Percentiles rank a stretch among this genome's conserved stretches.
Evolutionary conservation across 768 basidiomycete species (phyloP).

Genomic region (Imleria badia): DNA sequence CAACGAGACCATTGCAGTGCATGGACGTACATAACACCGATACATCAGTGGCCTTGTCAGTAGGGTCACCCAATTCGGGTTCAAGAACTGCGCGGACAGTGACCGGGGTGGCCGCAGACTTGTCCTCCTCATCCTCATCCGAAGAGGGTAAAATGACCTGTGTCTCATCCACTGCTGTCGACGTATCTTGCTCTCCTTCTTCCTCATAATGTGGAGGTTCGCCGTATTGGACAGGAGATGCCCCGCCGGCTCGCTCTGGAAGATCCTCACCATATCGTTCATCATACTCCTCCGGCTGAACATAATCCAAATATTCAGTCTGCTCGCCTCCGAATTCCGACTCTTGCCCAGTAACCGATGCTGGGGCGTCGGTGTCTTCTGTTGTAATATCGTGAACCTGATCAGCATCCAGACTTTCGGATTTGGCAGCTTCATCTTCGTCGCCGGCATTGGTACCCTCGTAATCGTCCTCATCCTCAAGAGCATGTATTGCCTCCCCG

Average conservation of each 20-base stretch:
- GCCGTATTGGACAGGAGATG: conserved; percentile 12
- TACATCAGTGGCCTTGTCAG: neutral
- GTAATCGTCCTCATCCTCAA: conserved; percentile 25
- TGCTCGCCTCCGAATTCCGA: conserved; percentile 31
- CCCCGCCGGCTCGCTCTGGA: conserved; percentile 27
- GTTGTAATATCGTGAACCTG: conserved; percentile 22
- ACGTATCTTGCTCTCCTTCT: conserved; percentile 22
- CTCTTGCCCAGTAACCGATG: conserved; percentile 5
- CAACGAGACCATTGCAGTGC: neutral
- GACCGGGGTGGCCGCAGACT: conserved; percentile 15
- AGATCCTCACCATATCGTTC: conserved; percentile 37
- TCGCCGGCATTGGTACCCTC: conserved; percentile 14
- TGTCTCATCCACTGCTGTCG: conserved; percentile 19
- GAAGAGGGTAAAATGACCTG: conserved; percentile 6
- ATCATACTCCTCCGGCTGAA: conserved; percentile 36
- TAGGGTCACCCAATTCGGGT: neutral
- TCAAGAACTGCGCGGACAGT: conserved; percentile 7
- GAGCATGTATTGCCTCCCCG: conserved; percentile 11
- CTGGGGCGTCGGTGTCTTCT: conserved; percentile 24
- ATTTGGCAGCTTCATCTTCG: conserved; percentile 17
- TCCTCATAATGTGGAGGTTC: conserved; percentile 24
- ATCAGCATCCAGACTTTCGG: conserved; percentile 29
- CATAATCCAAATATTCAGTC: conserved; percentile 34
- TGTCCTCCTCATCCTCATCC: conserved; percentile 16
- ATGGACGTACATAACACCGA: conserved; percentile 10